These are phyloP conservation scores for Tolypocladium sp. DNA, from an alignment of 2,329 filamentous ascomycete species.

Conservation along the genomic window DNA sequence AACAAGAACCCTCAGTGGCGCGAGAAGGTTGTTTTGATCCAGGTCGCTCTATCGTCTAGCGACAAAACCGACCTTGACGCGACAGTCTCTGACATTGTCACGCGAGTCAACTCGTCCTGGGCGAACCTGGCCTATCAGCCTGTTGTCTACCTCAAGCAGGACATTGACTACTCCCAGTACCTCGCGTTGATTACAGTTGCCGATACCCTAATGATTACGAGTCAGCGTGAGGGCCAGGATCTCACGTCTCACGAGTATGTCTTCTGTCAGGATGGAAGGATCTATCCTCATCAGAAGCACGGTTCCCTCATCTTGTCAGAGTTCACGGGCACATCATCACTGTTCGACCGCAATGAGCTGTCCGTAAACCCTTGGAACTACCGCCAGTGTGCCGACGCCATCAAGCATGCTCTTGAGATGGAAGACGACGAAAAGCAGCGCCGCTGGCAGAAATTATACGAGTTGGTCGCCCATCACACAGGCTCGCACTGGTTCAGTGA, in stretches of 20 bases:
- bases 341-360: constrained; percentile 73
- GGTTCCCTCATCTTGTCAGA: constrained; percentile 88
- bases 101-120: constrained; percentile 84
- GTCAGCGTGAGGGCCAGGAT: constrained; percentile 94
- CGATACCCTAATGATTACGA: constrained; percentile 88
- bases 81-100: constrained; percentile 87
- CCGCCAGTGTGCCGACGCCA: constrained; percentile 74
- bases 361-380: constrained; percentile 96
- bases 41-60: constrained; percentile 83
- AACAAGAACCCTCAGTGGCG: constrained; percentile 89
- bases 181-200: constrained; percentile 81
- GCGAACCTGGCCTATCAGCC: constrained; percentile 88
- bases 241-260: constrained; percentile 90
- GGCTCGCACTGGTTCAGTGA: constrained; percentile 77
- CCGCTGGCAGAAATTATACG: constrained; percentile 66
- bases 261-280: constrained; percentile 79
- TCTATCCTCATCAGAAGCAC: constrained; percentile 62
- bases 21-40: constrained; percentile 81
- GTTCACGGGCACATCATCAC: constrained; percentile 83
- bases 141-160: constrained; percentile 87
- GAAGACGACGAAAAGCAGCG: constrained; percentile 59
- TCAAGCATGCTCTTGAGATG: constrained; percentile 82
- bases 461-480: constrained; percentile 70
- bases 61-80: constrained; percentile 83
- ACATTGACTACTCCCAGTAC: constrained; percentile 88